Conservation (phyloP, 768 basidiomycete genomes). For the Nidula microcarpa region DNA sequence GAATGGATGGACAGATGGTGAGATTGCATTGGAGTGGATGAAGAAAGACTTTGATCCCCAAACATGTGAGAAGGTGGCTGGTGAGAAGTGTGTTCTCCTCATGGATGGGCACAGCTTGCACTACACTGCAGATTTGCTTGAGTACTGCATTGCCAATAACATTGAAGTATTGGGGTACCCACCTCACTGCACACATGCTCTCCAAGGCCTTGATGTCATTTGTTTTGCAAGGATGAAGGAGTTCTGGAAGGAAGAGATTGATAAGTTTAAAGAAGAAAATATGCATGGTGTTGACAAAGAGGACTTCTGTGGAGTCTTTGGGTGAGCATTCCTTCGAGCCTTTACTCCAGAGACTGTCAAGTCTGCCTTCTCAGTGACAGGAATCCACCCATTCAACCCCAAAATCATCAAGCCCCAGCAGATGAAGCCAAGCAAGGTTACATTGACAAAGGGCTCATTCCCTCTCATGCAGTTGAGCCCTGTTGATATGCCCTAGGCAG, state of each 20-base stretch:
- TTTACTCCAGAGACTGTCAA: conserved; percentile 20
- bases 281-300: conserved; percentile 13
- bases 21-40: conserved; percentile 15
- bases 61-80: conserved; percentile 26
- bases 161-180: conserved; percentile 34
- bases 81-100: conserved; percentile 22
- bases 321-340: conserved; percentile 15
- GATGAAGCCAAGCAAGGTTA: conserved; percentile 21
- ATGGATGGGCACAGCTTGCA: conserved; percentile 43
- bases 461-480: conserved; percentile 19
- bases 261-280: conserved; percentile 16
- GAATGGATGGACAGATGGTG: conserved; percentile 24
- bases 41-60: conserved; percentile 20
- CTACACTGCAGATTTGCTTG: conserved; percentile 25
- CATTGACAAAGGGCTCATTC: conserved; percentile 19
- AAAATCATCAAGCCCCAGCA: conserved; percentile 22
- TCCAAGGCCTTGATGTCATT: too few relatives aligned
- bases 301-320: conserved; percentile 22
- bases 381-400: too few relatives aligned
- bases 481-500: too few relatives aligned
- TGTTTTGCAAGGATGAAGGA: conserved; percentile 33
- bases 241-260: conserved; percentile 15
- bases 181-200: too few relatives aligned
- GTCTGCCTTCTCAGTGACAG: conserved; percentile 25
- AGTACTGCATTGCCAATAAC: conserved; percentile 23